A percentile compares a stretch with the other conserved stretches of the same genome.
Conservation (phyloP, 306 rosid species). For the apple (Malus domestica) region DNA sequence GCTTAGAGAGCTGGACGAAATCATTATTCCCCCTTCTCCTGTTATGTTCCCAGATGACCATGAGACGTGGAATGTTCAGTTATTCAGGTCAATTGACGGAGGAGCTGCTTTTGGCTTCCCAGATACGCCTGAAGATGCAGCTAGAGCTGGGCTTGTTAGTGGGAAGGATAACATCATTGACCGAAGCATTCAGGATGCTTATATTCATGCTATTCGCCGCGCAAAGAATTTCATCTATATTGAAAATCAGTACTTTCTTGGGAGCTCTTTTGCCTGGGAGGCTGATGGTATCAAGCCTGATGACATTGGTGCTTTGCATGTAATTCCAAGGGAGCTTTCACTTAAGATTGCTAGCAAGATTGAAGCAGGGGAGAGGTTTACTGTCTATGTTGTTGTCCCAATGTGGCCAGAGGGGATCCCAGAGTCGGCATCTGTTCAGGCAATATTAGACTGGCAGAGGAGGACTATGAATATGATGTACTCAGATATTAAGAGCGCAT, state of each 20-base stretch:
- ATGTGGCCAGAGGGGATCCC: slow-evolving; percentile 56
- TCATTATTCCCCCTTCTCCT: slow-evolving; percentile 45
- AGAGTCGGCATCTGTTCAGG: slow-evolving; percentile 42
- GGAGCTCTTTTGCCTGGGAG: slow-evolving; percentile 43
- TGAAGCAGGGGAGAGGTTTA: slow-evolving; percentile 39
- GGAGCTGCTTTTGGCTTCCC: slow-evolving; percentile 51
- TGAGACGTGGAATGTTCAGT: slow-evolving; percentile 45
- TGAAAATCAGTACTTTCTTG: slow-evolving; percentile 49
- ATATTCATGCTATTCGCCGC: slow-evolving; percentile 40
- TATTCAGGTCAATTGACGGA: slow-evolving; percentile 45
- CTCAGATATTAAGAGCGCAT: slow-evolving; percentile 21
- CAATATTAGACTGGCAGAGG: slow-evolving; percentile 48
- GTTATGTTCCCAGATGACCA: slow-evolving; percentile 35
- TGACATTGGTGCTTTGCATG: slow-evolving; percentile 36
- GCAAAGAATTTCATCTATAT: slow-evolving; percentile 48
- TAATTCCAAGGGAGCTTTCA: slow-evolving; percentile 46
- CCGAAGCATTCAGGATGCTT: slow-evolving; percentile 48
- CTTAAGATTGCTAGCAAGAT: slow-evolving; percentile 40
- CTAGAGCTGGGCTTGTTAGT: slow-evolving; percentile 38
- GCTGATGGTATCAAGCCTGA: slow-evolving; percentile 30
- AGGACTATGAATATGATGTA: slow-evolving; percentile 52
- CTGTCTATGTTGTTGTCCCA: slow-evolving; percentile 36
- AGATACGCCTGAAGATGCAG: slow-evolving; percentile 37
- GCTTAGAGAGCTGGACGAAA: slow-evolving; percentile 33
- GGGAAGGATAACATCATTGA: slow-evolving; percentile 50